A percentile compares a stretch with the other conserved stretches of the same genome.
phyloP scores from a whole-genome alignment of 768 basidiomycete species.

The Galerina sulciceps region DNA sequence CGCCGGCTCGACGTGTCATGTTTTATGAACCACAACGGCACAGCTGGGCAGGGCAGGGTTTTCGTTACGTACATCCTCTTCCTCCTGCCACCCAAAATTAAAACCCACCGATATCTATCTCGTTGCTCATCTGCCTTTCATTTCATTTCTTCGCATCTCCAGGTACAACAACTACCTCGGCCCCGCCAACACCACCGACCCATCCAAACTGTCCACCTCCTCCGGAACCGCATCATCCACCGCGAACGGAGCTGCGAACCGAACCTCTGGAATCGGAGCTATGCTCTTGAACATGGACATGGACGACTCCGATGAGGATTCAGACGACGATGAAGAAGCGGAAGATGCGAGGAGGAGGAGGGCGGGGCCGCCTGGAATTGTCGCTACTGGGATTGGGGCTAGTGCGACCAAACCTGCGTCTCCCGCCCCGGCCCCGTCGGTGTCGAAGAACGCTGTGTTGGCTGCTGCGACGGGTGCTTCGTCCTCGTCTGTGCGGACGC shows the following conservation, averaged over 20 bases:
- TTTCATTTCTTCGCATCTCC: conserved; percentile 15
- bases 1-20: too few relatives aligned
- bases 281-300: conserved; percentile 41
- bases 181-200: conserved; percentile 26
- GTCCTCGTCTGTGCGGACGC: conserved; percentile 7
- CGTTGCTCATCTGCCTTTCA: not conserved
- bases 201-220: conserved; percentile 13
- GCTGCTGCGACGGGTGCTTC: conserved; percentile 20
- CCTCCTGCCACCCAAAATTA: too few relatives aligned
- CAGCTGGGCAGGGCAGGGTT: too few relatives aligned
- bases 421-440: not conserved
- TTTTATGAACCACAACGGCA: too few relatives aligned
- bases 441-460: conserved; percentile 26
- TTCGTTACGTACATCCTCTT: too few relatives aligned
- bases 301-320: conserved; percentile 37
- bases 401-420: too few relatives aligned
- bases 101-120: too few relatives aligned
- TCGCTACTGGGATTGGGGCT: too few relatives aligned
- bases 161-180: conserved; percentile 71
- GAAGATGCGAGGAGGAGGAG: not conserved
- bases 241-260: too few relatives aligned
- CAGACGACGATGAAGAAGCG: conserved; percentile 45
- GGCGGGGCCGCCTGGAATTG: conserved; percentile 7
- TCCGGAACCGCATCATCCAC: not conserved
- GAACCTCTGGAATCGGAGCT: conserved; percentile 58